Evolutionary conservation across 768 basidiomycete species (phyloP), one percentile per base, ranked within the genome.

Genomic region (Kwoniella shandongensis): DNA sequence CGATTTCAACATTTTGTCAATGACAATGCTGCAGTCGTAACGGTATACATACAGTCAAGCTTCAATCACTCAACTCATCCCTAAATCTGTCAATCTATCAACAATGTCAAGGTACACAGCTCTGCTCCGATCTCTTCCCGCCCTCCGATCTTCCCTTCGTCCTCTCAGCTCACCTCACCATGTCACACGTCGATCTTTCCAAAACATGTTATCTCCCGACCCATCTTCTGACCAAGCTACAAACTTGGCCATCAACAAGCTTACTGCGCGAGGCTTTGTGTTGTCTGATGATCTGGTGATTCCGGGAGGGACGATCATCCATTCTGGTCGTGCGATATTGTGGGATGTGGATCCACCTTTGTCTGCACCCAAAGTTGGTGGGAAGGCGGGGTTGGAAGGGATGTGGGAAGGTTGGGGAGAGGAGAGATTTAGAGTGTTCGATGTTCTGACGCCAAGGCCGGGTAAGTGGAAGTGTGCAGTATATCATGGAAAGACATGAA

Each of bases 251-350:
- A 67, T 76, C 48, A 40, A 54, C 58, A 74, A 74, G 48, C 65
- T 76, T 38, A 75, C 66, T 8, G 35, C 59, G 2, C 38, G 67
- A 12, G 75, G 75, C 6, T 75, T 73, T 30, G 66, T 73, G 10
- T 62, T 79, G 15, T 71, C 74, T 23, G 77, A 78, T 60, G 91
- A 91, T 3, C 82, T 93, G 22, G 69, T 89, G 17, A 74, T 96
- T 1, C 84, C 86, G 0, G 85, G 85, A 0, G 83, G 91, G 0
- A 87, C 86, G 65, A 82, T 99, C 26, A 88, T 99, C 61, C 74
- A 93, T 7, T 87, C 89, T 54, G 91, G 90, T 2, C 84, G 88
- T 42, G 87, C 91, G 0, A 87, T 93, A 51, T 74, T 97, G 36
- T 99, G 94, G 94, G 86, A 97, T 71, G 87, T 88, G 1, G 86